Percentiles rank a stretch among this genome's conserved stretches.
These are phyloP conservation scores for Buddleja alternifolia DNA, from an alignment of 257 asterid genomes.

Conservation along the genomic window DNA sequence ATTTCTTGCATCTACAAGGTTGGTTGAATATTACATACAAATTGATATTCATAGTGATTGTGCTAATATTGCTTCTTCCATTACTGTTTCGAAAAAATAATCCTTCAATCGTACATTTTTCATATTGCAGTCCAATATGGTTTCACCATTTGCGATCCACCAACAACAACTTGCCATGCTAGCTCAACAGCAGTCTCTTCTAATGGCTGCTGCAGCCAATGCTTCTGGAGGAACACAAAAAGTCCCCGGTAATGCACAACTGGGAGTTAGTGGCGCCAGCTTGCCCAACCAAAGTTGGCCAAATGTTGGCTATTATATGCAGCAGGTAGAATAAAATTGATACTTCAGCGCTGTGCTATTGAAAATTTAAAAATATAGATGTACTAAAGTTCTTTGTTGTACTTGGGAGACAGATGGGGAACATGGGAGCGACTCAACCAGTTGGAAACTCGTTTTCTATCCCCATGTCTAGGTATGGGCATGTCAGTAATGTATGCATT, in stretches of 20 bases:
- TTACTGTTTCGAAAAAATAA: neutral
- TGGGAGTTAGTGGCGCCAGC: conserved; percentile 55
- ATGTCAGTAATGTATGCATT: conserved; percentile 2
- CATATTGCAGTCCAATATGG: conserved; percentile 46
- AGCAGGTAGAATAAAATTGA: conserved; percentile 65
- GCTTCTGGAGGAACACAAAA: conserved; percentile 57
- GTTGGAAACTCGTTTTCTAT: conserved; percentile 56
- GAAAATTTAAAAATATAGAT: conserved; percentile 7
- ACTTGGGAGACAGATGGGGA: conserved; percentile 60
- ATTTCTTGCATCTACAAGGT: conserved; percentile 1
- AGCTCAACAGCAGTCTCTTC: conserved; percentile 81
- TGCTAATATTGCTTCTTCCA: conserved; percentile 7
- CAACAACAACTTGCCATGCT: conserved; percentile 90
- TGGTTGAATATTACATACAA: neutral
- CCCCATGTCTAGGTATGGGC: conserved; percentile 62
- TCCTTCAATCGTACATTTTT: neutral
- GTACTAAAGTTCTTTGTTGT: conserved; percentile 29
- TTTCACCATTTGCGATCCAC: conserved; percentile 68
- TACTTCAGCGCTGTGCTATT: conserved; percentile 19
- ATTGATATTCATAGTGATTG: conserved; percentile 1
- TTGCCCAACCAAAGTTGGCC: conserved; percentile 70
- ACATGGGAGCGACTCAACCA: conserved; percentile 50
- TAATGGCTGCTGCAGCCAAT: conserved; percentile 79
- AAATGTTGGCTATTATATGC: conserved; percentile 67
- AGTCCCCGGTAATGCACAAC: conserved; percentile 53